These are phyloP conservation scores for Hypomyces perniciosus DNA, from an alignment of 2,329 filamentous ascomycete genomes.

Conservation along the genomic window DNA sequence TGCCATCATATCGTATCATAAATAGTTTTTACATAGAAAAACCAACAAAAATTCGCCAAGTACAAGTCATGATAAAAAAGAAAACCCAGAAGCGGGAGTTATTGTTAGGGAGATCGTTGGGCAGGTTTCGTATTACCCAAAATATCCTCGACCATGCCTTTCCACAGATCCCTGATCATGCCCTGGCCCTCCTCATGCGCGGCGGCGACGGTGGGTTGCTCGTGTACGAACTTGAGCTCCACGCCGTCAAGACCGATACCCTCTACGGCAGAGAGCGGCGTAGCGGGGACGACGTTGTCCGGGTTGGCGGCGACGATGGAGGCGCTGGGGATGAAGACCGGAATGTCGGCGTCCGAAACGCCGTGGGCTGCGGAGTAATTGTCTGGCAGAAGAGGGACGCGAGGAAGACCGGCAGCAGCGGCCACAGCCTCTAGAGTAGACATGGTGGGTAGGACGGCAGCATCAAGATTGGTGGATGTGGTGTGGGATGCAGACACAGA, in stretches of 20 bases:
- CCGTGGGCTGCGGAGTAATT: slow-evolving; percentile 43
- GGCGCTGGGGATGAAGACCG: slow-evolving; percentile 40
- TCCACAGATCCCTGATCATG: slow-evolving; percentile 51
- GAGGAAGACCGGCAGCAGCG: slow-evolving; percentile 36
- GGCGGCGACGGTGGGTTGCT: slow-evolving; percentile 20
- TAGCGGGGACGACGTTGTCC: slow-evolving; percentile 43
- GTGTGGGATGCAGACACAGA: slow-evolving; percentile 42
- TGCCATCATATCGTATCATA: slow-evolving; percentile 3
- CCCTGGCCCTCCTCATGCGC: slow-evolving; percentile 28
- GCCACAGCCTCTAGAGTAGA: slow-evolving; percentile 24
- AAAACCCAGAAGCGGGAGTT: slow-evolving; percentile 1
- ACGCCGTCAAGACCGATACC: slow-evolving; percentile 51
- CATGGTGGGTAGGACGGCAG: slow-evolving; percentile 46
- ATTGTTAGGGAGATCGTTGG: slow-evolving; percentile 4
- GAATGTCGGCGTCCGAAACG: slow-evolving; percentile 37
- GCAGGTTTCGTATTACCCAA: slow-evolving; percentile 20
- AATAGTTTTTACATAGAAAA: neutral
- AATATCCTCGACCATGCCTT: slow-evolving; percentile 49
- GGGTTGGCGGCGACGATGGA: slow-evolving; percentile 53
- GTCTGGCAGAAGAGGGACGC: slow-evolving; percentile 56
- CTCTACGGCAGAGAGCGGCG: slow-evolving; percentile 52
- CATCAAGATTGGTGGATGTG: slow-evolving; percentile 43
- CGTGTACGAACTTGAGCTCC: slow-evolving; percentile 48
- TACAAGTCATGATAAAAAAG: slow-evolving; percentile 1
- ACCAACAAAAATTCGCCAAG: neutral